Conservation (phyloP, 139 green algal genomes). For the Raphidocelis subcapitata region DNA sequence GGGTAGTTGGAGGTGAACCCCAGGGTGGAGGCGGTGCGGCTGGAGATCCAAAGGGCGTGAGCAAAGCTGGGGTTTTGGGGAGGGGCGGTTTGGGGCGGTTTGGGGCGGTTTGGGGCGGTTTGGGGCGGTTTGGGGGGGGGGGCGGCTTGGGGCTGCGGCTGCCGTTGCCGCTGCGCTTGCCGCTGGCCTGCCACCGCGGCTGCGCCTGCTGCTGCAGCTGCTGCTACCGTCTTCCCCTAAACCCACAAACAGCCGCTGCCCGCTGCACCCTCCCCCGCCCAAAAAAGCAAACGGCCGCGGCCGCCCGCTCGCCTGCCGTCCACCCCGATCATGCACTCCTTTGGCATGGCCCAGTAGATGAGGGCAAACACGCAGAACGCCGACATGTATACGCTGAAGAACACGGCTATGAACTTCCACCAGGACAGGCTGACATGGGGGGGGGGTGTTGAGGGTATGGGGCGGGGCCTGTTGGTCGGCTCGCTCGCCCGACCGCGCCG, state of each 20-base stretch:
- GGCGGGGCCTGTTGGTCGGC: background rate
- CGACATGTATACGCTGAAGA: slow-evolving; percentile 47
- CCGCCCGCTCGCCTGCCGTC: no score
- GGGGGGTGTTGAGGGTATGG: background rate
- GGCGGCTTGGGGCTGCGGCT: no score
- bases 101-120: background rate
- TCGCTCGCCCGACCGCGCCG: no score
- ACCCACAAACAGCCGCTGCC: no score
- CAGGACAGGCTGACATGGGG: background rate
- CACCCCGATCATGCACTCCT: slow-evolving; percentile 33
- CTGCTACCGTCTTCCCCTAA: no score
- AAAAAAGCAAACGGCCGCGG: no score
- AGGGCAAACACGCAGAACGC: slow-evolving; percentile 24
- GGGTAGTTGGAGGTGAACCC: slow-evolving; percentile 50
- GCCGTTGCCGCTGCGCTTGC: no score
- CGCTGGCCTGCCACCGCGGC: no score
- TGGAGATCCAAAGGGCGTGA: slow-evolving; percentile 54
- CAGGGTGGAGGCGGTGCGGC: slow-evolving; percentile 50
- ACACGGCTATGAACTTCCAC: slow-evolving; percentile 52
- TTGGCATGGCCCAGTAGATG: slow-evolving; percentile 24
- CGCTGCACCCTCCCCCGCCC: no score
- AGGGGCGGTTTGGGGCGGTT: background rate
- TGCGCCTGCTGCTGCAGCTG: no score
- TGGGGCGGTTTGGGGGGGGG: no score
- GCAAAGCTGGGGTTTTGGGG: slow-evolving; percentile 36